Percentiles rank a stretch among this genome's conserved stretches.
phyloP scores from a whole-genome alignment of 331 rosid species.

The Saraca asoca region DNA sequence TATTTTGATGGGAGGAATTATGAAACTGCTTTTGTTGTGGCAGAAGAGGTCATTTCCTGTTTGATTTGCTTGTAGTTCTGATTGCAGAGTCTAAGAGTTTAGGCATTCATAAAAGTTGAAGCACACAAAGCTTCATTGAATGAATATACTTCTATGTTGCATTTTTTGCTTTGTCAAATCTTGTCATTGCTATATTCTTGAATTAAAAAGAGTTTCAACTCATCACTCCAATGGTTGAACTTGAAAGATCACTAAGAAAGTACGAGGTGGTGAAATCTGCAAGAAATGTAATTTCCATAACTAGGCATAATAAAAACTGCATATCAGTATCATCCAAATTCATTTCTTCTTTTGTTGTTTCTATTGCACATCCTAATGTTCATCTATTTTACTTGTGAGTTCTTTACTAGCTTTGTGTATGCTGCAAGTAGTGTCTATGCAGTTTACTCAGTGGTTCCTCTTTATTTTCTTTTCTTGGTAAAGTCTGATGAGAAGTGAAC shows the following conservation, averaged over 20 bases:
- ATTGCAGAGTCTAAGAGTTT: slow-evolving; percentile 17
- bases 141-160: slow-evolving; percentile 5
- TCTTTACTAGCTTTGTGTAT: slow-evolving; percentile 25
- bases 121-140: slow-evolving; percentile 26
- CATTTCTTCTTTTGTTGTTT: slow-evolving; percentile 4
- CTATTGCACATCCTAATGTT: slow-evolving; percentile 6
- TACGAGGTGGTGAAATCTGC: neutral
- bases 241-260: slow-evolving; percentile 10
- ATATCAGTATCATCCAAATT: slow-evolving; percentile 3
- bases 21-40: slow-evolving; percentile 83
- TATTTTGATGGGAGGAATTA: slow-evolving; percentile 73
- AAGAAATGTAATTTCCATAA: slow-evolving; percentile 16
- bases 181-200: slow-evolving; percentile 15
- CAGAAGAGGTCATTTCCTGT: slow-evolving; percentile 69
- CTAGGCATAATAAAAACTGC: slow-evolving; percentile 3
- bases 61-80: slow-evolving; percentile 29
- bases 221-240: slow-evolving; percentile 19
- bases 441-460: neutral
- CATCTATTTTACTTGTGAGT: slow-evolving; percentile 15
- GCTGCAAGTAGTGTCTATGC: neutral
- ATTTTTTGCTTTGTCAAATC: neutral
- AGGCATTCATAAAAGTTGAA: slow-evolving; percentile 23
- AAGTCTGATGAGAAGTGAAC: slow-evolving; percentile 8
- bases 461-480: slow-evolving; percentile 22
- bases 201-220: neutral